Conservation (phyloP, 768 basidiomycete genomes). For the Lactifluus piperatus region DNA sequence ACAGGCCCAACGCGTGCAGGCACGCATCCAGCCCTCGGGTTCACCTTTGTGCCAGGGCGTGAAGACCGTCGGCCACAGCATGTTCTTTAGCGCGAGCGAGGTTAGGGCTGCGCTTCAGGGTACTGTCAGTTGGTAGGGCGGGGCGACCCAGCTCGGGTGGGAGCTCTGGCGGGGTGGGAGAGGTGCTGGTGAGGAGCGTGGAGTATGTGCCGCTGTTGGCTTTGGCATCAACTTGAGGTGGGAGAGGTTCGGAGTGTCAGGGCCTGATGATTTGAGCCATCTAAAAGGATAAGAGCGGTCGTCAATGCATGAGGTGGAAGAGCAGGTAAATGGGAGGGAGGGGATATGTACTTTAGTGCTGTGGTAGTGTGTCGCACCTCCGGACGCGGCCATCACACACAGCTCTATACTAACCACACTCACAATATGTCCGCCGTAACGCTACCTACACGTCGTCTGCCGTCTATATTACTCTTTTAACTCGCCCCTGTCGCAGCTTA, state of each 20-base stretch:
- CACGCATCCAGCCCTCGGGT: slow-evolving; percentile 55
- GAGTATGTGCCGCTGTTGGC: slow-evolving; percentile 28
- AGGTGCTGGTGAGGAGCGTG: slow-evolving; percentile 43
- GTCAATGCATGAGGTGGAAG: no score
- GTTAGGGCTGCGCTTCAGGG: slow-evolving; percentile 62
- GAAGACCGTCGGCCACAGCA: slow-evolving; percentile 82
- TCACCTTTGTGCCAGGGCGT: slow-evolving; percentile 63
- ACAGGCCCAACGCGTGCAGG: slow-evolving; percentile 65
- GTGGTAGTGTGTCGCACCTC: slow-evolving; percentile 38
- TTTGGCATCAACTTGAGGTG: slow-evolving; percentile 73
- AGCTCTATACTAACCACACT: neutral
- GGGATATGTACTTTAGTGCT: slow-evolving; percentile 48
- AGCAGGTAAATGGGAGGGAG: no score
- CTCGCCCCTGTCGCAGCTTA: slow-evolving; percentile 62
- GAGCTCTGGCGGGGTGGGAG: slow-evolving; percentile 35
- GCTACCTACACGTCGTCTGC: slow-evolving; percentile 11
- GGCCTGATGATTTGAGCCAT: slow-evolving; percentile 56
- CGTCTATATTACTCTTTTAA: slow-evolving; percentile 39
- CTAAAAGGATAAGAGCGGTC: slow-evolving; percentile 31
- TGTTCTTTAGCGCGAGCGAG: slow-evolving; percentile 57
- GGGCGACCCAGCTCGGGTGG: slow-evolving; percentile 30
- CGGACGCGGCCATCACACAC: neutral
- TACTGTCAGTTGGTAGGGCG: slow-evolving; percentile 51
- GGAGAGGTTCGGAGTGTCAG: slow-evolving; percentile 52
- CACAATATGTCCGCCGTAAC: slow-evolving; percentile 16